These are phyloP conservation scores for Cenchrus americanus DNA, from an alignment of 176 grass and related monocot species.

Conservation along the genomic window DNA sequence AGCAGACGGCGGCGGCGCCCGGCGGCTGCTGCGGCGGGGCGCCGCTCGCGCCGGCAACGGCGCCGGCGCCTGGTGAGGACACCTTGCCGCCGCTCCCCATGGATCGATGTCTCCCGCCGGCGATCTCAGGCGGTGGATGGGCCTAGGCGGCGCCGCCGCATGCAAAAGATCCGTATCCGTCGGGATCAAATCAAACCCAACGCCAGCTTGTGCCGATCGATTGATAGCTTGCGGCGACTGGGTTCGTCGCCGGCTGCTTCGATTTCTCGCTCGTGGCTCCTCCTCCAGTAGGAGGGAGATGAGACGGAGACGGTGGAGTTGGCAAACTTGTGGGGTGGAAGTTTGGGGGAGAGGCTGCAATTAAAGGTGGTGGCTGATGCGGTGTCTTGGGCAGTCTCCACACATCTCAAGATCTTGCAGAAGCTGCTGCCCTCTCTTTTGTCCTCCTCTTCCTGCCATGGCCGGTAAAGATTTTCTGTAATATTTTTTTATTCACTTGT, in stretches of 20 bases:
- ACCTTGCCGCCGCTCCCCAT: slow-evolving; percentile 66
- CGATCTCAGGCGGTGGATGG: slow-evolving; percentile 8
- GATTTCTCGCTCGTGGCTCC: not conserved
- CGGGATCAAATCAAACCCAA: not conserved
- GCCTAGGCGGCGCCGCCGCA: slow-evolving; percentile 14
- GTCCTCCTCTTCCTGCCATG: slow-evolving; percentile 44
- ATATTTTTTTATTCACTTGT: slow-evolving; percentile 18
- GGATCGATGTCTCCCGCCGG: not conserved
- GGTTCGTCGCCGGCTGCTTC: not conserved
- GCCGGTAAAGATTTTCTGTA: slow-evolving; percentile 35
- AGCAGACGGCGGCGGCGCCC: slow-evolving; percentile 53
- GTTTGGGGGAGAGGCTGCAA: slow-evolving; percentile 17
- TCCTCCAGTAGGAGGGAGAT: not conserved
- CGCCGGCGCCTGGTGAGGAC: not conserved
- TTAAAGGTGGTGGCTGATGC: slow-evolving; percentile 17
- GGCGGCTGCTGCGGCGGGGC: not conserved
- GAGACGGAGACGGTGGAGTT: not conserved
- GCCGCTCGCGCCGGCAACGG: not conserved
- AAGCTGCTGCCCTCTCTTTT: slow-evolving; percentile 58
- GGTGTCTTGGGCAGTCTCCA: slow-evolving; percentile 28
- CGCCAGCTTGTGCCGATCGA: not conserved
- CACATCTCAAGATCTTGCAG: slow-evolving; percentile 54
- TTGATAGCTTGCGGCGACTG: not conserved
- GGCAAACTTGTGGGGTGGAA: not conserved
- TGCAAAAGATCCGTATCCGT: not conserved